A percentile compares a stretch with the other conserved stretches of the same genome.
These are phyloP conservation scores for Paramyrothecium sp. DNA, from an alignment of 2,329 filamentous ascomycete species.

Conservation along the genomic window DNA sequence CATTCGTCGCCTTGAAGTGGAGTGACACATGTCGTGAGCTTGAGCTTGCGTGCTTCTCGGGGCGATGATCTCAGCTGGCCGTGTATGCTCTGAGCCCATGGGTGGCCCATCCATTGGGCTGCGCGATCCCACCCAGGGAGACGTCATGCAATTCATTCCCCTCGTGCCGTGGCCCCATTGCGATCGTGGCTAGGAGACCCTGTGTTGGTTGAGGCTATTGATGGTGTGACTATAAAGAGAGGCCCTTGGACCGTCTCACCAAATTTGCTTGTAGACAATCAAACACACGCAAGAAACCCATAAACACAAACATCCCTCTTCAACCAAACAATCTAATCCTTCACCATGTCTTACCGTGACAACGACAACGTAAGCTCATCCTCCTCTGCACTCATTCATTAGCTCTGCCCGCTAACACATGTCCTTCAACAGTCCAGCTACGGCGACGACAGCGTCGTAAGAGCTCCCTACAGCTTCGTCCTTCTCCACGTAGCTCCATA, in stretches of 20 bases:
- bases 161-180: not conserved
- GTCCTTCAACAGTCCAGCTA: conserved; percentile 19
- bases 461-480: conserved; percentile 3
- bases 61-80: not conserved
- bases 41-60: not conserved
- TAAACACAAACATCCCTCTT: not conserved
- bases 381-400: not conserved
- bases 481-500: not conserved
- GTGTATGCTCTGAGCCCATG: not conserved
- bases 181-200: not conserved
- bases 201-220: not conserved
- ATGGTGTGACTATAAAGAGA: not conserved
- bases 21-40: too few relatives aligned
- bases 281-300: not conserved
- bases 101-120: too few relatives aligned
- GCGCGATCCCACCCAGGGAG: not conserved
- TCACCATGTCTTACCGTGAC: conserved; percentile 46
- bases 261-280: not conserved
- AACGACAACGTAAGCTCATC: conserved; percentile 32
- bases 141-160: not conserved
- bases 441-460: conserved; percentile 25
- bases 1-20: too few relatives aligned
- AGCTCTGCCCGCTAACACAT: conserved; percentile 2
- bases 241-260: not conserved
- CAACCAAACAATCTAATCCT: conserved; percentile 2